Evolutionary conservation across 805 yeast genomes (phyloP).

Genomic region (Yarrowia phangngaensis): DNA sequence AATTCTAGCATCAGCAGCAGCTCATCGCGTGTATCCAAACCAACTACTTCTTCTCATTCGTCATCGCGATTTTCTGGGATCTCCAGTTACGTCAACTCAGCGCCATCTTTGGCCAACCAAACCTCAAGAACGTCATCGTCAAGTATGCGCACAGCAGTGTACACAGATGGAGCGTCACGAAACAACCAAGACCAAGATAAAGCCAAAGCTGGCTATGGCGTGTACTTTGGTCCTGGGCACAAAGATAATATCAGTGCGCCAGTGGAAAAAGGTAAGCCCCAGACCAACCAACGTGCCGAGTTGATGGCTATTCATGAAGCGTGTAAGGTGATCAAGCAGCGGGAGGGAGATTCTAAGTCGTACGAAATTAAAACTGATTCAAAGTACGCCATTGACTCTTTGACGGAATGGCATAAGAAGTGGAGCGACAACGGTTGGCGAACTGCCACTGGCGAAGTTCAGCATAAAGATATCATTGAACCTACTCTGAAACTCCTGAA

Average conservation of each 20-base stretch:
- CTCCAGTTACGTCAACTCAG: too few species aligned
- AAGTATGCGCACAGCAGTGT: too few species aligned
- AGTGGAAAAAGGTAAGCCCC: not conserved
- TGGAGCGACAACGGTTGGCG: not conserved
- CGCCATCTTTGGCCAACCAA: too few species aligned
- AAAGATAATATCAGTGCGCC: conserved; percentile 8
- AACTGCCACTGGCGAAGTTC: not conserved
- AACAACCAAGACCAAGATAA: not conserved
- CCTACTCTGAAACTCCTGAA: not conserved
- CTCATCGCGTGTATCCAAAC: too few species aligned
- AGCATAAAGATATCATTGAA: not conserved
- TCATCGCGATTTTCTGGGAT: too few species aligned
- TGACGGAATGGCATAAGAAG: not conserved
- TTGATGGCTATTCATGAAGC: conserved; percentile 3
- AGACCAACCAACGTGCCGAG: conserved; percentile 18
- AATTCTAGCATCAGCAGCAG: too few species aligned
- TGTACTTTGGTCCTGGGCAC: not conserved
- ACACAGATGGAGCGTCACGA: conserved; percentile 21
- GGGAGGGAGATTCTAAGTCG: not conserved
- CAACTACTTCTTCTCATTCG: too few species aligned
- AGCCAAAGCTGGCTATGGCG: conserved; percentile 10
- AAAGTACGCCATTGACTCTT: conserved; percentile 2
- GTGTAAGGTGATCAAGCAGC: conserved; percentile 1
- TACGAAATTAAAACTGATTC: conserved; percentile 14
- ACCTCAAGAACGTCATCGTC: too few species aligned